Evolutionary conservation across 306 rosid genomes (phyloP).

Genomic region (Inga oerstediana): DNA sequence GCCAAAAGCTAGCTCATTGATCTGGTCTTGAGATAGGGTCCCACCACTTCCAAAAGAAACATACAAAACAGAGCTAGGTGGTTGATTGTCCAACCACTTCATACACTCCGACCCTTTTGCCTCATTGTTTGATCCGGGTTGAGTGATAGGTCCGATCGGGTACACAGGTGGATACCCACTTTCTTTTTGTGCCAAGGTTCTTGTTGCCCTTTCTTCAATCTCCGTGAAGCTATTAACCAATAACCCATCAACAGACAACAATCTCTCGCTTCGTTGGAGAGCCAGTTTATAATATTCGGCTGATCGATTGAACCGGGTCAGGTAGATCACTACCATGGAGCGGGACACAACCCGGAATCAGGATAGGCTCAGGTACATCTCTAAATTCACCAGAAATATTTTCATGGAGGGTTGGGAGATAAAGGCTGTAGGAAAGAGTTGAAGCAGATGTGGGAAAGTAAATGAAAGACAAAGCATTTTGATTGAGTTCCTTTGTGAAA

Average conservation of each 20-base stretch:
- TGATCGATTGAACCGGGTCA: conserved; percentile 18
- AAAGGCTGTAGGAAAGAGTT: background rate
- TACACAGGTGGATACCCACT: conserved; percentile 24
- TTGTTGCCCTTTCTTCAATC: conserved; percentile 9
- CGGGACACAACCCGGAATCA: conserved; percentile 42
- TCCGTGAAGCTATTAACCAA: conserved; percentile 38
- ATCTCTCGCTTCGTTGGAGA: conserved; percentile 3
- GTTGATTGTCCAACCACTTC: background rate
- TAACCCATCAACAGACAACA: conserved; percentile 27
- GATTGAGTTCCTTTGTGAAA: conserved; percentile 29
- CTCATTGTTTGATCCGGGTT: background rate
- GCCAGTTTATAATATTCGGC: conserved; percentile 28
- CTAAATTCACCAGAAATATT: conserved; percentile 20
- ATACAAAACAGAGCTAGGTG: background rate
- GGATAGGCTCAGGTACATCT: conserved; percentile 18
- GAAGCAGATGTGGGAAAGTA: conserved; percentile 26
- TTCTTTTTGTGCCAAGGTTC: conserved; percentile 3
- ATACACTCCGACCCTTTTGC: background rate
- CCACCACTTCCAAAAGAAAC: conserved; percentile 26
- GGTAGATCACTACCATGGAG: conserved; percentile 34
- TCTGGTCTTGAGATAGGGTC: background rate
- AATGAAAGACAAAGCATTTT: conserved; percentile 27
- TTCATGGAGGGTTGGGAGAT: conserved; percentile 20
- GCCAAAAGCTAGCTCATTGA: conserved; percentile 17
- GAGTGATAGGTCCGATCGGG: conserved; percentile 44